Evolutionary conservation across 805 yeast genomes (phyloP).

Genomic region (Candida chilensis): DNA sequence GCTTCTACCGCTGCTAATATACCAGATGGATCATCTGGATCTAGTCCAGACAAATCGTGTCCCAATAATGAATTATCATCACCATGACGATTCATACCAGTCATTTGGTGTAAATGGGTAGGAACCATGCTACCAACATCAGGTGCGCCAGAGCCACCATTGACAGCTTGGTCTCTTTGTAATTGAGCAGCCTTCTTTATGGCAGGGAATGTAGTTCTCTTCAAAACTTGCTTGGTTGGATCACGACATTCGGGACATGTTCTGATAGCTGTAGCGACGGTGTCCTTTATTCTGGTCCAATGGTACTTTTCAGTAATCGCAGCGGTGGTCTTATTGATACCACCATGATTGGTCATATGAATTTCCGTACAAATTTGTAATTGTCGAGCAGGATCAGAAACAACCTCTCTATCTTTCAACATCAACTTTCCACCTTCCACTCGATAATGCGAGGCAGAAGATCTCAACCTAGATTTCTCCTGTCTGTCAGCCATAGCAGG

Average conservation of each 20-base stretch:
- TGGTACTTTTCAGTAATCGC: slow-evolving; percentile 72
- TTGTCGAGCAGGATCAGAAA: slow-evolving; percentile 68
- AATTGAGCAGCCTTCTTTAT: background rate
- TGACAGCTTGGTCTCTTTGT: background rate
- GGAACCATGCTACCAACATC: background rate
- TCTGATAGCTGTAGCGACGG: slow-evolving; percentile 71
- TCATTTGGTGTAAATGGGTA: slow-evolving; percentile 4
- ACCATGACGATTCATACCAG: slow-evolving; percentile 7
- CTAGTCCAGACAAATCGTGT: slow-evolving; percentile 32
- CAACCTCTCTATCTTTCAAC: slow-evolving; percentile 77
- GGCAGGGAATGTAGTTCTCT: slow-evolving; percentile 7
- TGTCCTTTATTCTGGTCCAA: slow-evolving; percentile 87
- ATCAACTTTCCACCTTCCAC: slow-evolving; percentile 63
- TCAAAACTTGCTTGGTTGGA: slow-evolving; percentile 9
- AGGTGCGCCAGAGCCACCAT: slow-evolving; percentile 2
- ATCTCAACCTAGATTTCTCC: slow-evolving; percentile 81
- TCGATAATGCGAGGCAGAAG: slow-evolving; percentile 71
- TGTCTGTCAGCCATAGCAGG: slow-evolving; percentile 77
- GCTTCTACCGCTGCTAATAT: slow-evolving; percentile 55
- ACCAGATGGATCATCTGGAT: slow-evolving; percentile 24
- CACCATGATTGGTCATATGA: slow-evolving; percentile 69
- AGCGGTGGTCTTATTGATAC: slow-evolving; percentile 83
- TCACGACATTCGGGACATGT: slow-evolving; percentile 71
- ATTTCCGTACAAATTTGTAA: slow-evolving; percentile 61
- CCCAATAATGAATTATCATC: slow-evolving; percentile 17